Evolutionary conservation across 495 filamentous ascomycete genomes (phyloP), one percentile per base, ranked within the genome.

Genomic region (Aspergillus taichungensis): DNA sequence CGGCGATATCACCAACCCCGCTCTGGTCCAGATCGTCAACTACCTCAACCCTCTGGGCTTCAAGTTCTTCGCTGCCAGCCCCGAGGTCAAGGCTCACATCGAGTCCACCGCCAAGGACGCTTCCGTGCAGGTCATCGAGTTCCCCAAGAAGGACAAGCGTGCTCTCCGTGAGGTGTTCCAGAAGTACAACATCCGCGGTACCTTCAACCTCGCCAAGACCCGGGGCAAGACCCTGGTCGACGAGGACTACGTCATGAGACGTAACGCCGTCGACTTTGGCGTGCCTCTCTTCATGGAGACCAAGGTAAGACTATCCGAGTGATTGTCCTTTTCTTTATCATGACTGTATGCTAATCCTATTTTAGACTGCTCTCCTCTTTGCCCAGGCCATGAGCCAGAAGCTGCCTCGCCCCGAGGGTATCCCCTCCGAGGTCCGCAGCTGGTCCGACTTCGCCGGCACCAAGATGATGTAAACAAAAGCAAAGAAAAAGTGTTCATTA

Each of bases 221-320:
- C 74, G 91, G 52, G 92, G 79, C 43, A 88, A 89, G 73, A 90
- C 82, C 18, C 70, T 88, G 47, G 71, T 86, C 42, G 92, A 98
- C 61, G 88, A 91, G 51, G 91, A 97, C 69, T 98, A 98, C 53
- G 89, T 97, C 37, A 98, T 97, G 92, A 81, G 92, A 53, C 81
- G 94, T 55, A 95, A 98, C 60, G 92, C 91, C 11, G 94, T 98
- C 34, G 92, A 98, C 70, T 98, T 98, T 63, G 89, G 90, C 45
- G 89, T 97, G 14, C 92, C 92, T 32, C 73, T 97, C 49, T 98
- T 97, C 66, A 96, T 96, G 90, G 92, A 98, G 70, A 91, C 92
- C 13, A 94, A 92, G 85, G 91, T 95, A 73, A 74, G 83, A 67
- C 30, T 33, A 38, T 13, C 12, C 12, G 24, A 36, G 32, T 24